Percentiles rank a stretch among this genome's conserved stretches.
phyloP scores from a whole-genome alignment of 2,329 filamentous ascomycete species.

The Chaetomium globosum region DNA sequence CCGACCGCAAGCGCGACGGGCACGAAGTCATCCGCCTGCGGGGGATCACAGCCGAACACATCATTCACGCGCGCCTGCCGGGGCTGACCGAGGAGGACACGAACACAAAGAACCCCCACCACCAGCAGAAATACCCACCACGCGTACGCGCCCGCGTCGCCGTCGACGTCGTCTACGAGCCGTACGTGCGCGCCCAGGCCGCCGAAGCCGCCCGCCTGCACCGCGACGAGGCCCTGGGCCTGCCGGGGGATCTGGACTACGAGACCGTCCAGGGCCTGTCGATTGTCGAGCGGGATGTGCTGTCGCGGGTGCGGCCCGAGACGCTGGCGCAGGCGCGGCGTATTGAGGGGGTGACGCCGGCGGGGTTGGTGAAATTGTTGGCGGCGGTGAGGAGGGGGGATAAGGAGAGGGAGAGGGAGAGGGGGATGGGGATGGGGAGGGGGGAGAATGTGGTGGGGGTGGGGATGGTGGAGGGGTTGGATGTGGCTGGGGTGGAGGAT shows the following conservation, averaged over 20 bases:
- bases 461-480: not conserved
- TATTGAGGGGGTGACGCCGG: slow-evolving; percentile 75
- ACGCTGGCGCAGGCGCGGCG: slow-evolving; percentile 85
- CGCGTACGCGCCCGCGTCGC: slow-evolving; percentile 69
- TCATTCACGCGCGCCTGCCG: slow-evolving; percentile 16
- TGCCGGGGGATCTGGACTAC: slow-evolving; percentile 80
- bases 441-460: not conserved
- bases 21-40: slow-evolving; percentile 71
- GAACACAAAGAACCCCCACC: slow-evolving; percentile 39
- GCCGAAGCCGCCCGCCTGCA: slow-evolving; percentile 67
- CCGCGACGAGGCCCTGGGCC: slow-evolving; percentile 72
- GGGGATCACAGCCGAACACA: slow-evolving; percentile 8
- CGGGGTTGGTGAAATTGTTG: slow-evolving; percentile 63
- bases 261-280: slow-evolving; percentile 71
- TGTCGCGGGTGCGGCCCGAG: slow-evolving; percentile 74
- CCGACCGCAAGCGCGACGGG: slow-evolving; percentile 67
- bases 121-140: slow-evolving; percentile 43
- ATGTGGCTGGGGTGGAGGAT: slow-evolving; percentile 30
- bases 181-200: slow-evolving; percentile 76
- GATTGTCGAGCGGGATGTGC: slow-evolving; percentile 72
- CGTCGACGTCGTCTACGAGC: slow-evolving; percentile 84
- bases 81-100: not conserved
- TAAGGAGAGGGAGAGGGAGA: not conserved
- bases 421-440: not conserved
- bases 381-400: slow-evolving; percentile 52